These are phyloP conservation scores for Metarhizium guizhouense DNA, from an alignment of 2,329 filamentous ascomycete species.

Conservation along the genomic window DNA sequence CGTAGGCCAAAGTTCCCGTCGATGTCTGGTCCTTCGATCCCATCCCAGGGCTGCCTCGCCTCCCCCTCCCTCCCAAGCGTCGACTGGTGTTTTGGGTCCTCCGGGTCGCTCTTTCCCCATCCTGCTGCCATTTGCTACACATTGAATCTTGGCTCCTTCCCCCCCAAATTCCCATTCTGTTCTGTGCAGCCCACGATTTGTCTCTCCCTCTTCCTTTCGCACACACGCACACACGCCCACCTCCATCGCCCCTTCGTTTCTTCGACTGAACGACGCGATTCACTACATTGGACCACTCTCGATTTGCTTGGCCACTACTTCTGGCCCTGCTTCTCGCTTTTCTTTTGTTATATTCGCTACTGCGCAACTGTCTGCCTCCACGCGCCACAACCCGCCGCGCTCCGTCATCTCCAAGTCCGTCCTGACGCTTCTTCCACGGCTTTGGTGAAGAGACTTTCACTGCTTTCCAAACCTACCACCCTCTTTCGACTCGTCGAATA, in stretches of 20 bases:
- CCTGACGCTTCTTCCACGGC: conserved; percentile 21
- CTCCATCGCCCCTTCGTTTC: conserved; percentile 5
- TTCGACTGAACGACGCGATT: conserved; percentile 6
- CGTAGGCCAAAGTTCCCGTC: neutral
- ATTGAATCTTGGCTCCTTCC: conserved; percentile 14
- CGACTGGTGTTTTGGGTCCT: conserved; percentile 9
- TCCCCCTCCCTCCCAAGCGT: neutral
- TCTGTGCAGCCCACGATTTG: conserved; percentile 20
- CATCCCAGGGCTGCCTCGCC: neutral
- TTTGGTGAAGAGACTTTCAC: conserved; percentile 19
- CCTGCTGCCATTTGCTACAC: conserved; percentile 6
- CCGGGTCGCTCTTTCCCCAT: conserved; percentile 27
- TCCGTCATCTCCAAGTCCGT: conserved; percentile 15
- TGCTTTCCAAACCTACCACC: conserved; percentile 14
- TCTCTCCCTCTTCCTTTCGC: conserved; percentile 11
- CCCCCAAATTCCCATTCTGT: conserved; percentile 24
- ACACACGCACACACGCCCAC: conserved; percentile 5
- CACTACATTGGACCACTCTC: conserved; percentile 3
- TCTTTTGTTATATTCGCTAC: conserved; percentile 6
- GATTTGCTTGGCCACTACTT: neutral
- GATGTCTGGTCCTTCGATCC: neutral
- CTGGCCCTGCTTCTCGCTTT: conserved; percentile 9
- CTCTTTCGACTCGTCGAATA: conserved; percentile 13
- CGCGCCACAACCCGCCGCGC: conserved; percentile 17
- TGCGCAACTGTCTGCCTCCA: conserved; percentile 10